Percentiles rank a stretch among this genome's conserved stretches.
These are phyloP conservation scores for Leishmania braziliensis DNA, from an alignment of 208 protist species.

Conservation along the genomic window DNA sequence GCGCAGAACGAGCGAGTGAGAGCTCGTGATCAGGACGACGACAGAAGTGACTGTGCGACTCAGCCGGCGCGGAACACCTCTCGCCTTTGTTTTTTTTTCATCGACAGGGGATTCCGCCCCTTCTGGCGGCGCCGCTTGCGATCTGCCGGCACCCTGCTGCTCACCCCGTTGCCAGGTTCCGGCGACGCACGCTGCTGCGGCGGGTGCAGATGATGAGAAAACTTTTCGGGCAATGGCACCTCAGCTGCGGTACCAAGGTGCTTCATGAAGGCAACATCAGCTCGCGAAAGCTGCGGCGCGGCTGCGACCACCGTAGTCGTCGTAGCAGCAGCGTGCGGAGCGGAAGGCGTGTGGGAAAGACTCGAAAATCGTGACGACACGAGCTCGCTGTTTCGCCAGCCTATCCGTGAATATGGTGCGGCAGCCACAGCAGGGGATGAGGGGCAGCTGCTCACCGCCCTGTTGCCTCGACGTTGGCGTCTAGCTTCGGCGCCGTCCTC, in stretches of 20 bases:
- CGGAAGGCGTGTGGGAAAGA: not conserved
- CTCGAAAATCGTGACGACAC: not conserved
- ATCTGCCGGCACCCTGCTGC: not conserved
- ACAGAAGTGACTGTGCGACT: not conserved
- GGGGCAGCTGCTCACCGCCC: not conserved
- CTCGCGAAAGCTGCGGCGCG: slow-evolving; percentile 36
- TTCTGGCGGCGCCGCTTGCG: slow-evolving; percentile 28
- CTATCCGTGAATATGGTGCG: not conserved
- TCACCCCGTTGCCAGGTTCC: not conserved
- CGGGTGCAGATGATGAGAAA: not conserved
- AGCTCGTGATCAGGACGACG: not conserved
- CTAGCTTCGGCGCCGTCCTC: not conserved
- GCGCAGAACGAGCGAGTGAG: not conserved
- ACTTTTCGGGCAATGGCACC: slow-evolving; percentile 14
- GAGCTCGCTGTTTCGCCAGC: not conserved
- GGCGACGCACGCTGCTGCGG: not conserved
- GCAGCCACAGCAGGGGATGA: not conserved
- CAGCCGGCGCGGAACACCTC: slow-evolving; percentile 64
- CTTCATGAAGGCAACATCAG: slow-evolving; percentile 66
- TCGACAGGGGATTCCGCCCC: slow-evolving; percentile 77
- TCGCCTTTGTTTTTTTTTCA: slow-evolving; percentile 77
- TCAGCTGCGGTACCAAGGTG: slow-evolving; percentile 31
- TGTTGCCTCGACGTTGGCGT: not conserved
- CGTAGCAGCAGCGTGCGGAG: not conserved
- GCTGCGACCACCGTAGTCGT: slow-evolving; percentile 23